Evolutionary conservation across 2,329 filamentous ascomycete genomes (phyloP), one percentile per base, ranked within the genome.

Genomic region (Onygenales sp.): DNA sequence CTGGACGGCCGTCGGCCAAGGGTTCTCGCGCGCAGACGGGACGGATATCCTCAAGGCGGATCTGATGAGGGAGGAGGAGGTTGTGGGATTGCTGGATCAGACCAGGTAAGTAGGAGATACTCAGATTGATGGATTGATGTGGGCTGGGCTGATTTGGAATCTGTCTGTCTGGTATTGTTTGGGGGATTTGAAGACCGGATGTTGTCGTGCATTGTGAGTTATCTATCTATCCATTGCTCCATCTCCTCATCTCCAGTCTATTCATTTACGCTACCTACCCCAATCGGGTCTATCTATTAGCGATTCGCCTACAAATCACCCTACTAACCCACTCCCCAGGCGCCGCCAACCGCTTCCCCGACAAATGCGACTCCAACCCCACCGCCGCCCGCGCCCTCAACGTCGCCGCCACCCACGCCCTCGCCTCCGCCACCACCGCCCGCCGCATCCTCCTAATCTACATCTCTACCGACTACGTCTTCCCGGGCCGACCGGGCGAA

Each of bases 271-370:
- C 10, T 46, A 38, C n/a, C 32, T 10, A 41, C n/a, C n/a, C 21
- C 43, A 9, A 39, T 33, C 0, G 5, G 1, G 11, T 33, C 32
- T 35, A n/a, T 46, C 14, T 7, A 7, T 33, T 4, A 1, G 4
- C 27, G 14, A 33, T 2, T 11, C 1, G 17, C 5, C 31, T 32
- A 44, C 21, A 13, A 44, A 31, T 54, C 51, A 44, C 53, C 54
- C 17, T 17, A 44, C 42, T 48, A 32, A 39, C 17, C 41, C 50
- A 51, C 55, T 62, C 48, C 61, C 56, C 32, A 91, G 87, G 87
- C 66, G 91, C 90, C 42, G 90, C 90, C 45, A 91, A 95, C 69
- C 83, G 89, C 57, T 94, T 86, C 63, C 90, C 91, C 2, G 90
- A 95, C 70, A 86, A 86, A 66, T 92, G 90, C 64, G 86, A 90